Evolutionary conservation across 805 yeast species (phyloP).

Genomic region (Metschnikowia reukaufii): DNA sequence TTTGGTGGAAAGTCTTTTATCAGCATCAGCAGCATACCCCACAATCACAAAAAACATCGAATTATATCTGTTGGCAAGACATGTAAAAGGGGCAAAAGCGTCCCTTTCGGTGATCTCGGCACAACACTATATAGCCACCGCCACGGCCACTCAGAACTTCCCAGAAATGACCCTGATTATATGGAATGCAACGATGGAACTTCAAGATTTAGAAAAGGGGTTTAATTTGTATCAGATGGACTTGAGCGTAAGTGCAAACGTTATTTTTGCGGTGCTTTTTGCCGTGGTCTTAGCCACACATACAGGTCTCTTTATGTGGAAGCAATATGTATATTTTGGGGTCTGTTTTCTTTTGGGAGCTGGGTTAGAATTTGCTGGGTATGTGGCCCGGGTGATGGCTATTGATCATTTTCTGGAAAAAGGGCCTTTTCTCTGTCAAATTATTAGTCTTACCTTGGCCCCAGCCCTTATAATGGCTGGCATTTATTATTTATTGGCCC

Average conservation of each 20-base stretch:
- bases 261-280: conserved; percentile 16
- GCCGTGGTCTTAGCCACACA: conserved; percentile 19
- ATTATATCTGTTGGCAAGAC: conserved; percentile 18
- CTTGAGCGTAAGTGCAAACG: conserved; percentile 15
- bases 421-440: conserved; percentile 58
- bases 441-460: conserved; percentile 68
- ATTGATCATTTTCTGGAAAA: conserved; percentile 24
- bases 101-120: conserved; percentile 23
- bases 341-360: conserved; percentile 55
- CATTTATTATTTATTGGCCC: conserved; percentile 68
- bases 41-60: conserved; percentile 17
- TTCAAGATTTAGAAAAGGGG: conserved; percentile 22
- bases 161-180: conserved; percentile 22
- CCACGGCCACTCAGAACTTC: conserved; percentile 21
- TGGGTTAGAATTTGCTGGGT: conserved; percentile 66
- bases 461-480: conserved; percentile 89
- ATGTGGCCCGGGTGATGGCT: conserved; percentile 56
- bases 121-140: conserved; percentile 24
- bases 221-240: conserved; percentile 21
- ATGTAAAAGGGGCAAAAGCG: conserved; percentile 23
- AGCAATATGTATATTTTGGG: conserved; percentile 66
- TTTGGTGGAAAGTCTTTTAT: conserved; percentile 13
- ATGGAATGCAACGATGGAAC: conserved; percentile 23
- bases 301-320: conserved; percentile 36
- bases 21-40: conserved; percentile 19